phyloP scores from a whole-genome alignment of 305 asterid genomes.

The Solanum hybrid region DNA sequence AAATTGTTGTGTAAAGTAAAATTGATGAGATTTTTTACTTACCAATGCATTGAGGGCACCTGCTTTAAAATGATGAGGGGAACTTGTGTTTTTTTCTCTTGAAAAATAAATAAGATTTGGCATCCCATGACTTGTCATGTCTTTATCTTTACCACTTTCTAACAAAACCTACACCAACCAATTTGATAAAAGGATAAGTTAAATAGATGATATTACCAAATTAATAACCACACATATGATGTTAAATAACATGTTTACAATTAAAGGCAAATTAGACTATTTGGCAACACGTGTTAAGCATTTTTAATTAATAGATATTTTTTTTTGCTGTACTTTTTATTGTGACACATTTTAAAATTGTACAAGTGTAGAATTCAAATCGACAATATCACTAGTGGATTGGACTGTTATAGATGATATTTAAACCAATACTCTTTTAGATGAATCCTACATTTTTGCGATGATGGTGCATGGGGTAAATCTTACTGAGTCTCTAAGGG shows the following conservation, averaged over 20 bases:
- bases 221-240: not conserved
- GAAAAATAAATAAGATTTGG: constrained; percentile 66
- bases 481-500: not conserved
- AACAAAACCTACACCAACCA: constrained; percentile 25
- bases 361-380: too few relatives aligned
- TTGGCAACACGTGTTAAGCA: not conserved
- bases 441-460: not conserved
- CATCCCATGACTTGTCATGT: constrained; percentile 27
- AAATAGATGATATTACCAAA: not conserved
- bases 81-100: constrained; percentile 40
- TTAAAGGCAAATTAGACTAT: not conserved
- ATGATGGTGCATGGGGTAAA: not conserved
- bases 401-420: too few relatives aligned
- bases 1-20: not conserved
- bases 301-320: not conserved
- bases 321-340: too few relatives aligned
- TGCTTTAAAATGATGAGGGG: constrained; percentile 68
- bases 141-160: constrained; percentile 28
- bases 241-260: not conserved
- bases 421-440: not conserved
- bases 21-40: constrained; percentile 7
- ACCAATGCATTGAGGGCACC: constrained; percentile 86
- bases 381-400: not conserved
- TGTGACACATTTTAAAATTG: not conserved
- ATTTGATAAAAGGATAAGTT: not conserved